phyloP scores from a whole-genome alignment of 1,284 basidiomycete species.

The Cerioporus squamosus region DNA sequence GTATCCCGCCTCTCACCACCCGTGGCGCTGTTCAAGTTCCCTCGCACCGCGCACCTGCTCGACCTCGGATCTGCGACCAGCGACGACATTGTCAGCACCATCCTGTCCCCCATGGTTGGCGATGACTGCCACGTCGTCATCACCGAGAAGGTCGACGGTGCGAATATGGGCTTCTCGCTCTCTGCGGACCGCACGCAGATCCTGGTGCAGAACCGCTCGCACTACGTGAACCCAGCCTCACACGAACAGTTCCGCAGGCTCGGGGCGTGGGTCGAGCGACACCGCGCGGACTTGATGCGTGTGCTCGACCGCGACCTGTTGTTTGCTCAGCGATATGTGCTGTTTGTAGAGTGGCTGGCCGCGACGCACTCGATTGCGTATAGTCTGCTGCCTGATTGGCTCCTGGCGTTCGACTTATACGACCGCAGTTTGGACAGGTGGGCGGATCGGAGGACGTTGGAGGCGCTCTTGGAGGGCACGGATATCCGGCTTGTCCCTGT shows the following conservation, averaged over 20 bases:
- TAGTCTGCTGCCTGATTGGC: conserved; percentile 52
- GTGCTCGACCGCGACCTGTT: conserved; percentile 53
- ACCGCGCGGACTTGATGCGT: conserved; percentile 46
- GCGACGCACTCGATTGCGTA: conserved; percentile 66
- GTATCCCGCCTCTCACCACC: conserved; percentile 49
- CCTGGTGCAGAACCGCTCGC: conserved; percentile 66
- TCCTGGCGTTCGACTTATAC: conserved; percentile 65
- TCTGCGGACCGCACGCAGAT: conserved; percentile 49
- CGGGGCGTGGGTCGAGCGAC: conserved; percentile 53
- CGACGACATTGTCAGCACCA: conserved; percentile 48
- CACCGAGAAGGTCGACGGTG: conserved; percentile 70
- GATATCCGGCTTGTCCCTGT: conserved; percentile 49
- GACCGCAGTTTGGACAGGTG: conserved; percentile 52
- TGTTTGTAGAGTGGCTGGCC: conserved; percentile 68
- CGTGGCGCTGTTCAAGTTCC: conserved; percentile 57
- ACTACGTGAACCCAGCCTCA: conserved; percentile 55
- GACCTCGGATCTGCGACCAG: conserved; percentile 57
- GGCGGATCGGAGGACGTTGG: conserved; percentile 43
- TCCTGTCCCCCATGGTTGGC: neutral
- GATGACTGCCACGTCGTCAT: conserved; percentile 42
- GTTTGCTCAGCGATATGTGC: conserved; percentile 59
- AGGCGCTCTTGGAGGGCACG: conserved; percentile 41
- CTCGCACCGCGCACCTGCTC: conserved; percentile 61
- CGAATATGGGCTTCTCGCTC: conserved; percentile 69
- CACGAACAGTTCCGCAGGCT: conserved; percentile 67